A percentile compares a stretch with the other conserved stretches of the same genome.
These are phyloP conservation scores for Bauhinia variegata DNA, from an alignment of 306 rosid species.

Conservation along the genomic window DNA sequence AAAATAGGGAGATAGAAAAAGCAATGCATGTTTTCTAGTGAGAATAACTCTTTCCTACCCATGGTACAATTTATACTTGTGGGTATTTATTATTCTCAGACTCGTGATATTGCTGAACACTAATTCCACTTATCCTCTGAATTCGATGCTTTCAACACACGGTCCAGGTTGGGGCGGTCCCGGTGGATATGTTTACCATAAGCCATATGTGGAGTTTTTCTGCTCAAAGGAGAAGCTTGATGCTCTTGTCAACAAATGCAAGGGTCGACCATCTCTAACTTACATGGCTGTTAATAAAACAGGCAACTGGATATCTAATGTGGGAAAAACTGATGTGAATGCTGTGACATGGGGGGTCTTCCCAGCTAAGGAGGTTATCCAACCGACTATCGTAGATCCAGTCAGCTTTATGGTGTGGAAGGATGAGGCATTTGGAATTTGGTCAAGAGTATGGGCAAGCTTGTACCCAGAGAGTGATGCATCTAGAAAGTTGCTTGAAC, in stretches of 20 bases:
- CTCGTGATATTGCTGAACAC: conserved; percentile 19
- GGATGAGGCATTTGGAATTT: conserved; percentile 93
- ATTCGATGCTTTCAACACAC: conserved; percentile 24
- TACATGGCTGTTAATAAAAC: conserved; percentile 86
- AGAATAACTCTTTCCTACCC: conserved; percentile 6
- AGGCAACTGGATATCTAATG: conserved; percentile 75
- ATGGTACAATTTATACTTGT: conserved; percentile 28
- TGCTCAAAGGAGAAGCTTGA: conserved; percentile 83
- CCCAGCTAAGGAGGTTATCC: conserved; percentile 90
- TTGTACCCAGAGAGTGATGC: conserved; percentile 75
- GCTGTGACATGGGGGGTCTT: conserved; percentile 99
- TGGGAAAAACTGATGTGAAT: conserved; percentile 69
- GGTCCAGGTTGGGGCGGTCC: conserved; percentile 94
- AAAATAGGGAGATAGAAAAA: conserved; percentile 5
- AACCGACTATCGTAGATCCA: conserved; percentile 96
- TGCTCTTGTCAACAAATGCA: conserved; percentile 66
- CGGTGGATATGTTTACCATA: conserved; percentile 92
- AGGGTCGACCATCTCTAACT: conserved; percentile 66
- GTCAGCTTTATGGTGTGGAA: conserved; percentile 86
- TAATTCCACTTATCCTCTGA: conserved; percentile 16
- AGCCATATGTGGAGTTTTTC: conserved; percentile 95
- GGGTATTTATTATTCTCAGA: conserved; percentile 1
- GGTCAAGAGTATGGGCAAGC: conserved; percentile 90
- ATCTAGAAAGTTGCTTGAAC: conserved; percentile 80
- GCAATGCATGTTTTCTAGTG: conserved; percentile 5